Evolutionary conservation across 2,329 filamentous ascomycete species (phyloP), one percentile per base, ranked within the genome.

Genomic region (Monosporascus ibericus): DNA sequence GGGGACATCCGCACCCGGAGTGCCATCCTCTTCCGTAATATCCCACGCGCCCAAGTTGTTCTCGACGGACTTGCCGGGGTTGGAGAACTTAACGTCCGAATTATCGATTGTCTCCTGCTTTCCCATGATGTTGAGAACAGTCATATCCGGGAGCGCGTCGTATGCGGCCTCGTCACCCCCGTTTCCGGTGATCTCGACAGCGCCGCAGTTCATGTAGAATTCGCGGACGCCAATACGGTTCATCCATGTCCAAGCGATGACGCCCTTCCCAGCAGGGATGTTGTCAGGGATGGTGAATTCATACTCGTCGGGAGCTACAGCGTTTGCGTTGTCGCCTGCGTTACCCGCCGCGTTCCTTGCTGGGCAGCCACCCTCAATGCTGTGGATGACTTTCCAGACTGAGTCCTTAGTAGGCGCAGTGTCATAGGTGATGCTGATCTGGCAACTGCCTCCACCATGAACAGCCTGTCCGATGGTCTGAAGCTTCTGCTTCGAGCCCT

Each of bases 131-230:
- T 94, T 95, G 61, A 87, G 86, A 1, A 85, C 77, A 50, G 91
- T 86, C 82, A 95, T 86, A 52, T 84, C 75, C 0, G 90, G 90
- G 14, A 95, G 85, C 0, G 72, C 68, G 39, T 81, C 66, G 56
- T 86, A 80, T 58, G 80, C 80, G 2, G 75, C 69, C 52, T 82
- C 62, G 44, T 70, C 68, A 49, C 80, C 80, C 0, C 70, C 72
- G 0, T 56, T 58, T 8, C 81, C 81, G 0, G 81, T 81, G 24
- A 97, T 77, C 0, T 76, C 79, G 47, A 95, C 70, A 0, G 89
- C 83, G 0, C 87, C 90, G 62, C 92, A 99, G 79, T 96, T 95
- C 91, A 96, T 95, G 78, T 97, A 96, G 79, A 96, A 90, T 68
- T 97, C 94, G 1, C 92, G 86, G 74, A 96, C 96, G 3, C 94